Conservation (phyloP, 2,329 filamentous ascomycete genomes). For the Colletotrichum lini region DNA sequence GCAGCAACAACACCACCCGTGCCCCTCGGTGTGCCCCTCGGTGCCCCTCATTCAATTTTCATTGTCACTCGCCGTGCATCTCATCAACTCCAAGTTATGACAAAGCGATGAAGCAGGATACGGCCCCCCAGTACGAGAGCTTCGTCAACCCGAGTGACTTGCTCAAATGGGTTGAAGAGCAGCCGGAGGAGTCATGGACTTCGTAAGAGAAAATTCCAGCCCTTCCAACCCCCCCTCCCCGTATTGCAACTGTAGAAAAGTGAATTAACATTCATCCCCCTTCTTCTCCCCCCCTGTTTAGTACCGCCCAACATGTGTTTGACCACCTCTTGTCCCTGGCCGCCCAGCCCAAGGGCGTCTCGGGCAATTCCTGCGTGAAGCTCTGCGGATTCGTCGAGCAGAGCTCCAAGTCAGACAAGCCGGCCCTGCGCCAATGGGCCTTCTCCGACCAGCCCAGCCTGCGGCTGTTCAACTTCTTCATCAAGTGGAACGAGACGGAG, state of each 20-base stretch:
- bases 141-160: conserved; percentile 55
- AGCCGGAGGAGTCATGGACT: conserved; percentile 51
- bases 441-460: conserved; percentile 64
- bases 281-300: conserved; percentile 27
- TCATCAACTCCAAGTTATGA: conserved; percentile 31
- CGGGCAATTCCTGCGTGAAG: conserved; percentile 71
- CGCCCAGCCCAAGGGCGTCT: conserved; percentile 67
- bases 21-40: conserved; percentile 19
- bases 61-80: conserved; percentile 30
- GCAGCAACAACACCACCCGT: conserved; percentile 1
- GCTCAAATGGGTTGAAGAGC: conserved; percentile 61
- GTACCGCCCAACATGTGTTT: conserved; percentile 60
- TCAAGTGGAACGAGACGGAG: conserved; percentile 78
- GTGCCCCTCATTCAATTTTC: conserved; percentile 36
- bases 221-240: conserved; percentile 38
- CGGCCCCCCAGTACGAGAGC: conserved; percentile 38
- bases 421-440: conserved; percentile 62
- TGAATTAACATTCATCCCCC: not conserved
- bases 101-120: conserved; percentile 40
- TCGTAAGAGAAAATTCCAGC: conserved; percentile 50
- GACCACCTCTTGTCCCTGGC: conserved; percentile 63
- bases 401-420: conserved; percentile 65
- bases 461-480: conserved; percentile 72
- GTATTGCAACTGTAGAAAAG: not conserved
- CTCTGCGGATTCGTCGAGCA: conserved; percentile 75